phyloP scores from a whole-genome alignment of 148 eudicot species.

The Nyssa sinensis region DNA sequence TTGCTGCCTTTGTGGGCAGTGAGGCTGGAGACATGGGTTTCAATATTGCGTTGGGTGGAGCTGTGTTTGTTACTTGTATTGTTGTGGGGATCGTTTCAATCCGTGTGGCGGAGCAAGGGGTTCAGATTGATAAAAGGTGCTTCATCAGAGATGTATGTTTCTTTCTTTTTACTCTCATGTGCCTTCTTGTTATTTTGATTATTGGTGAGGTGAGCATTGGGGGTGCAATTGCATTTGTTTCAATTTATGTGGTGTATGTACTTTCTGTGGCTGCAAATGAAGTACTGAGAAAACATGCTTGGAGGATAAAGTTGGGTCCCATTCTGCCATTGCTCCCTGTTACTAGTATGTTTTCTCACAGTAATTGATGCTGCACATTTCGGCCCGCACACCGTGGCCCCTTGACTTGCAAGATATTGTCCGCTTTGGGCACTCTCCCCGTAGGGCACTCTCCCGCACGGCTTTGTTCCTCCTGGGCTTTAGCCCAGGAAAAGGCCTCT shows the following conservation, averaged over 20 bases:
- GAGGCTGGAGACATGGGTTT: conserved; percentile 54
- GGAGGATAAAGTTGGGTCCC: conserved; percentile 21
- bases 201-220: conserved; percentile 46
- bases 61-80: conserved; percentile 59
- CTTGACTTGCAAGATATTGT: too few relatives aligned
- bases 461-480: too few relatives aligned
- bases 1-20: conserved; percentile 58
- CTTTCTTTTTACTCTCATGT: conserved; percentile 44
- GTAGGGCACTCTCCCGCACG: too few relatives aligned
- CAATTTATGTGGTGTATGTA: conserved; percentile 46
- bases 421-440: too few relatives aligned
- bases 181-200: conserved; percentile 41
- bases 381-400: too few relatives aligned
- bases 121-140: conserved; percentile 45
- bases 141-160: conserved; percentile 56
- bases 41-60: conserved; percentile 62
- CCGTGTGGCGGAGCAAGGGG: conserved; percentile 36
- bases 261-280: conserved; percentile 44
- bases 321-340: conserved; percentile 52
- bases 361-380: too few relatives aligned
- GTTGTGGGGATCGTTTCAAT: conserved; percentile 61
- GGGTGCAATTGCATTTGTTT: conserved; percentile 53
- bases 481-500: too few relatives aligned
- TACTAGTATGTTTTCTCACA: conserved; percentile 15
- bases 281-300: conserved; percentile 25